These are phyloP conservation scores for Russula brevipes DNA, from an alignment of 768 basidiomycete species.

Conservation along the genomic window DNA sequence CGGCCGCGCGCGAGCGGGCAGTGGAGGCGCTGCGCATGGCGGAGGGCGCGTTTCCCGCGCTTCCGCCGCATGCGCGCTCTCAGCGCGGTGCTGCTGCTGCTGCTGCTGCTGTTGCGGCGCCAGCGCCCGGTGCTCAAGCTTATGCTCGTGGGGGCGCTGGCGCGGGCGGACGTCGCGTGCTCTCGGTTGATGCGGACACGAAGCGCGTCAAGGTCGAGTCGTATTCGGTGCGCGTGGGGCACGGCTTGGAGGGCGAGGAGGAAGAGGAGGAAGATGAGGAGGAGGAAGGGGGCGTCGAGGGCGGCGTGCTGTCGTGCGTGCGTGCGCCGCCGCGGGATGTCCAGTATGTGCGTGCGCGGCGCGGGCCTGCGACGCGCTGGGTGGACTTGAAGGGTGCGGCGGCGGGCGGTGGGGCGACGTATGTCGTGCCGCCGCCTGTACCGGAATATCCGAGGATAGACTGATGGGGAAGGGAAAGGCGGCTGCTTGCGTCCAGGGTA, in stretches of 20 bases:
- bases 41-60: slow-evolving; percentile 20
- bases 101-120: no score
- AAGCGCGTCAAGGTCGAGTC: slow-evolving; percentile 10
- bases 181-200: slow-evolving; percentile 10
- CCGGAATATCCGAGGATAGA: neutral
- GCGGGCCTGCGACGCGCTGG: slow-evolving; percentile 13
- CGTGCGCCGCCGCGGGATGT: slow-evolving; percentile 14
- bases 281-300: neutral
- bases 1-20: neutral
- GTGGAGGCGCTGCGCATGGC: neutral
- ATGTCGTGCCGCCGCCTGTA: slow-evolving; percentile 8
- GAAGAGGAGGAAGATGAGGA: neutral
- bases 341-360: slow-evolving; percentile 12
- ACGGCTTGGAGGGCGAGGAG: neutral
- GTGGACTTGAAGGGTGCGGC: slow-evolving; percentile 10
- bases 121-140: no score
- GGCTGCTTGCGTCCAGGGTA: no score
- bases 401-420: neutral
- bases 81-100: no score
- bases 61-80: neutral
- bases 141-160: neutral
- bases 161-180: slow-evolving; percentile 11
- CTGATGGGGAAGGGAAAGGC: neutral
- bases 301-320: neutral
- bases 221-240: neutral